Percentiles rank a stretch among this genome's conserved stretches.
These are phyloP conservation scores for Xylaria longipes DNA, from an alignment of 495 filamentous ascomycete species.

Conservation along the genomic window DNA sequence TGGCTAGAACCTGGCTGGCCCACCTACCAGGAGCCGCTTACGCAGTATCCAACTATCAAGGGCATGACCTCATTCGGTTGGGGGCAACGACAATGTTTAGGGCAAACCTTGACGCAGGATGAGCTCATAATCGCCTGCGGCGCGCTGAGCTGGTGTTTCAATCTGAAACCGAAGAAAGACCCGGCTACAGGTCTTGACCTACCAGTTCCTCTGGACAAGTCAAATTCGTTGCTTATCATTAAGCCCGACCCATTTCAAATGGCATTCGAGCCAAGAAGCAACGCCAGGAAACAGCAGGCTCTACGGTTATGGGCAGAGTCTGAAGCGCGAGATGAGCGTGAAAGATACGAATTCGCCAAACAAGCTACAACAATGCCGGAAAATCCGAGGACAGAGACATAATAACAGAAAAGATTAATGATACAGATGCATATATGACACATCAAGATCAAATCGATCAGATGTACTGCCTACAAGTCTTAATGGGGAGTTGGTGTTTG, in stretches of 20 bases:
- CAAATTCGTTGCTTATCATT: constrained; percentile 51
- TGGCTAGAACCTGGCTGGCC: constrained; percentile 58
- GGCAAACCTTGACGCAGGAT: constrained; percentile 61
- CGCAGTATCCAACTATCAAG: constrained; percentile 51
- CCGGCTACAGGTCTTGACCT: constrained; percentile 42
- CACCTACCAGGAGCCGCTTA: constrained; percentile 58
- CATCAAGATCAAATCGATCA: background rate
- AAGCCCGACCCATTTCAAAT: constrained; percentile 52
- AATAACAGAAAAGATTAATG: background rate
- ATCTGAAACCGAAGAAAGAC: constrained; percentile 48
- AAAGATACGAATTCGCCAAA: constrained; percentile 37
- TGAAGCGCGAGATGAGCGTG: constrained; percentile 32
- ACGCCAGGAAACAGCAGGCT: constrained; percentile 38
- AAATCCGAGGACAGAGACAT: background rate
- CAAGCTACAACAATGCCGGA: background rate
- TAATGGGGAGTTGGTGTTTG: background rate
- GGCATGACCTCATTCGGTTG: constrained; percentile 62
- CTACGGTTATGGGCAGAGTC: constrained; percentile 38
- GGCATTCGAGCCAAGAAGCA: constrained; percentile 49
- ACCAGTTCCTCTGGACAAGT: constrained; percentile 50
- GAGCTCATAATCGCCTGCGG: constrained; percentile 54
- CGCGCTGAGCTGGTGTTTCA: constrained; percentile 55
- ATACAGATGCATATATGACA: background rate
- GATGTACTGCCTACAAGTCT: background rate
- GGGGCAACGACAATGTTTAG: constrained; percentile 66